phyloP scores from a whole-genome alignment of 148 eudicot species.

The Pharnaceum exiguum region DNA sequence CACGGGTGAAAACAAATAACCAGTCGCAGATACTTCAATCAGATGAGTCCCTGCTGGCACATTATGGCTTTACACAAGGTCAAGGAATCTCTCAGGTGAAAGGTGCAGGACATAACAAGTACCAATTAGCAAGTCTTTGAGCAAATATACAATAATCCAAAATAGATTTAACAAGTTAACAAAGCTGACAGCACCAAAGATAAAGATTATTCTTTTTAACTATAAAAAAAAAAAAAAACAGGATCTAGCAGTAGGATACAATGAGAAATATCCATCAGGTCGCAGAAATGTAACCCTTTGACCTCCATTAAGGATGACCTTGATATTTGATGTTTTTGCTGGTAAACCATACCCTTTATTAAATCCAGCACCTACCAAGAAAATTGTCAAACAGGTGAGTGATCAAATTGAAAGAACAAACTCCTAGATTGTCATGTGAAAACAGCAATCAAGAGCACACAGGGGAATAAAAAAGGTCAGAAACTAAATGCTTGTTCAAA shows the following conservation, averaged over 20 bases:
- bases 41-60: constrained; percentile 97
- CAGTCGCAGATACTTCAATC: constrained; percentile 82
- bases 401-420: background rate
- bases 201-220: background rate
- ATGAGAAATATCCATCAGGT: constrained; percentile 97
- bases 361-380: constrained; percentile 36
- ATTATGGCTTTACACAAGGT: constrained; percentile 65
- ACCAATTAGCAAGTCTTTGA: background rate
- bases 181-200: background rate
- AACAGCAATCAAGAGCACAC: background rate
- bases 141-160: background rate
- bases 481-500: background rate
- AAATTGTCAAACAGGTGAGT: constrained; percentile 6
- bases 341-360: constrained; percentile 57
- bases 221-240: background rate
- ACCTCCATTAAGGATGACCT: constrained; percentile 90
- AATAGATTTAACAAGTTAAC: background rate
- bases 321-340: constrained; percentile 56
- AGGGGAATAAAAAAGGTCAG: background rate
- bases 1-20: constrained; percentile 59
- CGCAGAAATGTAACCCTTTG: constrained; percentile 75
- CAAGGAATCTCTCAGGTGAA: constrained; percentile 32
- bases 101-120: background rate
- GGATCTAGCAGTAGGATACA: constrained; percentile 66
- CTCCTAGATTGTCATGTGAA: background rate